Evolutionary conservation across 2,329 filamentous ascomycete species (phyloP), one percentile per base, ranked within the genome.

Genomic region (Chaetomiaceae sp.): DNA sequence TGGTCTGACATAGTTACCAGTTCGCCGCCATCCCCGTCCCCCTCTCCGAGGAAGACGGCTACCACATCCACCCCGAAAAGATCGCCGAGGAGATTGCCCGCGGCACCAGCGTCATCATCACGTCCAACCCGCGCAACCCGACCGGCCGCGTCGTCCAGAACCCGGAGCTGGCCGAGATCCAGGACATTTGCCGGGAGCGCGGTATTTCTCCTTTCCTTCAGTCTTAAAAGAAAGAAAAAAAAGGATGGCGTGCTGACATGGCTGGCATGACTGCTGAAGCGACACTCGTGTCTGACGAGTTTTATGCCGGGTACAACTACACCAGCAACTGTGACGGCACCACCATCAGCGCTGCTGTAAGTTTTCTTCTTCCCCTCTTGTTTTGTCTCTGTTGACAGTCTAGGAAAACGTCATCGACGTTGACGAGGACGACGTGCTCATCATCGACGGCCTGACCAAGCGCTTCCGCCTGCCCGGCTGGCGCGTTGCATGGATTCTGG

Each of bases 221-320:
- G n/a, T n/a, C n/a, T n/a, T n/a, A n/a, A n/a, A n/a, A n/a, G n/a
- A n/a, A n/a, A n/a, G n/a, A n/a, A n/a, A n/a, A n/a, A n/a, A n/a
- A n/a, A n/a, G n/a, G n/a, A n/a, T n/a, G n/a, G n/a, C n/a, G n/a
- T n/a, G n/a, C n/a, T 31, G 27, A 31, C 9, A 12, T 31, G 9
- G 14, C 9, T 31, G 27, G n/a, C n/a, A n/a, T 6, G 4, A 31
- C 9, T 31, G 5, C 5, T 31, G 27, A 4, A 31, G 91, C 91
- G 3, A 97, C 92, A 1, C 77, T 97, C 52, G 91, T 97, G 69
- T 89, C 91, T 74, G 92, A 97, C 67, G 92, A 97, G 72, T 97
- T 97, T 78, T 97, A 97, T 75, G 85, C 85, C 11, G 90, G 91
- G 20, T 97, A 96, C 78, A 96, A 96, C 74, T 97, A 97, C 75